Evolutionary conservation across 768 basidiomycete genomes (phyloP).

Genomic region (Agaricus blazei): DNA sequence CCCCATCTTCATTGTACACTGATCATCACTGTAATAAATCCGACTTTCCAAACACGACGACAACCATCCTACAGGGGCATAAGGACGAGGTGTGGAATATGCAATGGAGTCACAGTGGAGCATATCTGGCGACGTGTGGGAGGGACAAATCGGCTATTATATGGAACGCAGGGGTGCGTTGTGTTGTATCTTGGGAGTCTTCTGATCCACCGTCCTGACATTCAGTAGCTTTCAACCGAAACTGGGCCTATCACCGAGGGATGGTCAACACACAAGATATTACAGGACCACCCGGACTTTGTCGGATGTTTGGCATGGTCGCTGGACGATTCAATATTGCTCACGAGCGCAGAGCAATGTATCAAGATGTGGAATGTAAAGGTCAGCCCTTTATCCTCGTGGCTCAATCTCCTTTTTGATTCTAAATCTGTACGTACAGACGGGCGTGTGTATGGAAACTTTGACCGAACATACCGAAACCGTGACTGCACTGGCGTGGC

Average conservation of each 20-base stretch:
- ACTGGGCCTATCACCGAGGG: conserved; percentile 40
- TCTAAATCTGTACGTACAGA: conserved; percentile 37
- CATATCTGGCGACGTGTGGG: conserved; percentile 79
- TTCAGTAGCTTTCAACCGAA: conserved; percentile 34
- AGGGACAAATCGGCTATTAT: conserved; percentile 86
- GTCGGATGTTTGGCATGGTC: conserved; percentile 92
- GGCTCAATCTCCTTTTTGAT: background rate
- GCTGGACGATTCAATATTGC: conserved; percentile 74
- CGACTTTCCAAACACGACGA: conserved; percentile 82
- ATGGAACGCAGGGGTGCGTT: conserved; percentile 77
- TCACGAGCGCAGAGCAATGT: conserved; percentile 75
- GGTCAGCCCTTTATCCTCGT: conserved; percentile 39
- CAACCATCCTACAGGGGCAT: conserved; percentile 81
- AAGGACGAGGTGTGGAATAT: conserved; percentile 94
- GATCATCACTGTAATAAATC: conserved; percentile 82
- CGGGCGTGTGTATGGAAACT: conserved; percentile 63
- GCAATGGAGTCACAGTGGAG: conserved; percentile 91
- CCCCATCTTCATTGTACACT: conserved; percentile 74
- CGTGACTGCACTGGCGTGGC: conserved; percentile 83
- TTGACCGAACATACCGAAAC: conserved; percentile 74
- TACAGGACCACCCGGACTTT: conserved; percentile 74
- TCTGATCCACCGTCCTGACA: conserved; percentile 1
- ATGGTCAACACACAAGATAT: conserved; percentile 51
- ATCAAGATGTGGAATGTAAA: conserved; percentile 90
- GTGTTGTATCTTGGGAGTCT: conserved; percentile 4